Evolutionary conservation across 2,329 filamentous ascomycete genomes (phyloP).

Genomic region (Karstenula rhodostoma): DNA sequence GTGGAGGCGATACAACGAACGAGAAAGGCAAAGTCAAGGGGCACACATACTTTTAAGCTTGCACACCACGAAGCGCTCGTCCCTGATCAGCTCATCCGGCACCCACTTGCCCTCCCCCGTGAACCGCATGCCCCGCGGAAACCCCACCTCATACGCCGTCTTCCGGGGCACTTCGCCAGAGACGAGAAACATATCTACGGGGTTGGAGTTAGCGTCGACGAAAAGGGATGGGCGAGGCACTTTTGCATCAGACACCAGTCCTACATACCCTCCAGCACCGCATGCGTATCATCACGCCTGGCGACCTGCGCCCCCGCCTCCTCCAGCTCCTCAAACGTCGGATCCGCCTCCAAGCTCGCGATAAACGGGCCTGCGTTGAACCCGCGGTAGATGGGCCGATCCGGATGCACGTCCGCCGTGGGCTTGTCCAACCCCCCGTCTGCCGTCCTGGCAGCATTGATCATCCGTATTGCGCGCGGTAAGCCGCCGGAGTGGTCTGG

Average conservation of each 20-base stretch:
- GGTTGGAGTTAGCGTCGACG: too few species aligned
- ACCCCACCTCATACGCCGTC: slow-evolving; percentile 59
- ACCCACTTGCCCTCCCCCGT: slow-evolving; percentile 55
- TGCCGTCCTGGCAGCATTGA: slow-evolving; percentile 41
- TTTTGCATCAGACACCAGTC: too few species aligned
- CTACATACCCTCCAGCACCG: slow-evolving; percentile 53
- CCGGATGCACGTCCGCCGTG: slow-evolving; percentile 61
- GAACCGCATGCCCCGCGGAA: slow-evolving; percentile 57
- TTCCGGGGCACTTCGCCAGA: slow-evolving; percentile 62
- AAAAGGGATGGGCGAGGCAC: too few species aligned
- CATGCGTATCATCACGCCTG: slow-evolving; percentile 53
- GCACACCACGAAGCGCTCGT: slow-evolving; percentile 64
- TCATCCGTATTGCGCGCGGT: slow-evolving; percentile 58
- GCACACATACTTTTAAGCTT: slow-evolving; percentile 57
- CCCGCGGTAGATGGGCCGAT: slow-evolving; percentile 61
- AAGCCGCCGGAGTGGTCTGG: slow-evolving; percentile 65
- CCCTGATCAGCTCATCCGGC: slow-evolving; percentile 59
- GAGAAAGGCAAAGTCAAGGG: too few species aligned
- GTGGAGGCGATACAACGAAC: too few species aligned
- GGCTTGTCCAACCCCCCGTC: slow-evolving; percentile 35
- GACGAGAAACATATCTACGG: slow-evolving; percentile 56
- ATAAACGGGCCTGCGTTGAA: slow-evolving; percentile 51
- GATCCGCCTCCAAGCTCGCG: slow-evolving; percentile 63
- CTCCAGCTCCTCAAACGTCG: slow-evolving; percentile 59
- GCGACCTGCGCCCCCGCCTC: slow-evolving; percentile 52